phyloP scores from a whole-genome alignment of 148 eudicot species.

The Limonium bicolor region DNA sequence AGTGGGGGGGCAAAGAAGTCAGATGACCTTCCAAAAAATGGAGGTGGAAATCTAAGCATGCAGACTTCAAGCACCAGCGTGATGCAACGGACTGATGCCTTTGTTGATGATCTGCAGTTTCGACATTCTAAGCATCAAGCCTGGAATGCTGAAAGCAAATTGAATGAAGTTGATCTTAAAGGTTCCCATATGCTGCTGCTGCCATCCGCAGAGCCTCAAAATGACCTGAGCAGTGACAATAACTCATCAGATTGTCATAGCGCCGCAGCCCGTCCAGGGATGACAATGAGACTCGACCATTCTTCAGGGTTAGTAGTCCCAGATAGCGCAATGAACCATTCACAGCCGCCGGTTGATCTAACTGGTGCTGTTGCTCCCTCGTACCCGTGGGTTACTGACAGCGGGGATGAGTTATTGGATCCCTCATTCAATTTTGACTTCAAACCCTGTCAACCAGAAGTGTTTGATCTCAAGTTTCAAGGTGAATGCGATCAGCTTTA shows the following conservation, averaged over 20 bases:
- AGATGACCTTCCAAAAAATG: conserved; percentile 35
- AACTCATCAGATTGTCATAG: conserved; percentile 24
- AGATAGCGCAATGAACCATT: too few species aligned
- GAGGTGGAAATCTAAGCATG: conserved; percentile 22
- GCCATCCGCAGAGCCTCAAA: conserved; percentile 26
- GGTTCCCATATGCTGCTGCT: conserved; percentile 17
- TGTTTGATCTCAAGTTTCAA: conserved; percentile 27
- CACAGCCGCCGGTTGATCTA: too few species aligned
- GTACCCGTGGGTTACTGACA: conserved; percentile 22
- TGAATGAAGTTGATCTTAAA: conserved; percentile 18
- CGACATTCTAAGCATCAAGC: conserved; percentile 15
- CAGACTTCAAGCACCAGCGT: conserved; percentile 21
- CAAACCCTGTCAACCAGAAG: conserved; percentile 8
- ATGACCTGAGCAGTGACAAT: conserved; percentile 14
- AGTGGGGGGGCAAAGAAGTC: conserved; percentile 30
- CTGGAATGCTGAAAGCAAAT: conserved; percentile 19
- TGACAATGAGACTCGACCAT: conserved; percentile 14
- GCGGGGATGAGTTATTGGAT: conserved; percentile 14
- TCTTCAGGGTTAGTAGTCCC: too few species aligned
- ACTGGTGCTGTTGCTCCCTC: too few species aligned
- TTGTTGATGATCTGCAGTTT: conserved; percentile 12
- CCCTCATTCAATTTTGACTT: background rate
- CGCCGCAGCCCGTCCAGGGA: conserved; percentile 24
- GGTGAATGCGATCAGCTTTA: conserved; percentile 21
- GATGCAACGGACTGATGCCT: conserved; percentile 21